Base-by-base conservation (phyloP, 768 basidiomycete genomes). In the Leccinum olivaceopallidum region DNA sequence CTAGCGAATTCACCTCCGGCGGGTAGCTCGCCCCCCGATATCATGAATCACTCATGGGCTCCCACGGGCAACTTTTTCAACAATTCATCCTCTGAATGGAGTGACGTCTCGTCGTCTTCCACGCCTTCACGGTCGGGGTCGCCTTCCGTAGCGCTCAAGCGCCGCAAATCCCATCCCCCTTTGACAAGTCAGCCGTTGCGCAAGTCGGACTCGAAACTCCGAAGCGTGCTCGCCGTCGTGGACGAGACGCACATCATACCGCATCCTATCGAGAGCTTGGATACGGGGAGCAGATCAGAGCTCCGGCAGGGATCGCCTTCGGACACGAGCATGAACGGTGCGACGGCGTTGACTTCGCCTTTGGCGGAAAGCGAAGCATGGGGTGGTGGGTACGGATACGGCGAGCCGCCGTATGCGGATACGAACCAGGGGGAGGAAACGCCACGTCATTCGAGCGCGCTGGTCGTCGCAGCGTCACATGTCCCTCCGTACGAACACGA, bases 221-320 rank as follows among this genome's bases (percentile, higher is more conserved):
- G 88, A 52, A 86, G 79, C 60, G 83, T 88, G n/a, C 77, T 92
- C n/a, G 73, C 88, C 32, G 81, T 85, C 22, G 86, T 92, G 57
- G 87, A 90, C 61, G 90, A 92, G 73, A 72, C 74, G 32, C 82
- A 77, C 58, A 44, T 44, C 10, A 62, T 78, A 56, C 76, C 72
- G 20, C 69, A 73, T 60, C 63, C 75, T 50, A 74, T 62, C 54
- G 73, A 69, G n/a, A 49, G 30, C 28, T 20, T 63, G 39, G 71
- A 69, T 48, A 18, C 48, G 12, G 52, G 56, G 13, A 59, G 56
- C 13, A 59, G 59, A 57, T 48, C 68, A 58, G 67, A 70, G 63
- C 56, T 58, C 62, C 53, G 64, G 60, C 63, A 71, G 47, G 58
- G 71, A 52, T 59, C 74, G 26, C 56, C 73, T 32, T 57, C 71